These are phyloP conservation scores for Tuber borchii DNA, from an alignment of 495 filamentous ascomycete species.

Conservation along the genomic window DNA sequence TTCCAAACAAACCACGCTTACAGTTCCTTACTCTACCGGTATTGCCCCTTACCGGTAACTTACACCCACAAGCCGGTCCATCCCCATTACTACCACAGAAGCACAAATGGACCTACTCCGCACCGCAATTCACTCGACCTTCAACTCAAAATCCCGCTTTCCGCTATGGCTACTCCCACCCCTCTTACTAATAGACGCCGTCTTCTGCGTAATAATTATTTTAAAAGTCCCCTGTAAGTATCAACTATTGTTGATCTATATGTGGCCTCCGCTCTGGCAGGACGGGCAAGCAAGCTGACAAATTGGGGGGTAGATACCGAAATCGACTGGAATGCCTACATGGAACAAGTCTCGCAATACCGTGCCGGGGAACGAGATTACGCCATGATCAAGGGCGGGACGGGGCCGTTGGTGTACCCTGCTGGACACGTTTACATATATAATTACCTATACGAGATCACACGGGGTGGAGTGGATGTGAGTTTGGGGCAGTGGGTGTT, in stretches of 20 bases:
- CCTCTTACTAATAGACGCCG: conserved; percentile 66
- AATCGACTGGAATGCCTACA: conserved; percentile 96
- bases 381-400: conserved; percentile 72
- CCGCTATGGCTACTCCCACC: conserved; percentile 48
- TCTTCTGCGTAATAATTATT: conserved; percentile 68
- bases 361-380: conserved; percentile 83
- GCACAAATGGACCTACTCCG: conserved; percentile 28
- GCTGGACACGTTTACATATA: conserved; percentile 91
- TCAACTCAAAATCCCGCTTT: conserved; percentile 28
- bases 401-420: conserved; percentile 89
- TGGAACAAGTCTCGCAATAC: conserved; percentile 81
- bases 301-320: conserved; percentile 63
- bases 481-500: conserved; percentile 74
- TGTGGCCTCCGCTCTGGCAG: not conserved
- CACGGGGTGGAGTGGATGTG: conserved; percentile 69
- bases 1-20: not conserved
- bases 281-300: not conserved
- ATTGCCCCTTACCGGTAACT: not conserved
- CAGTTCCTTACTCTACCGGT: not conserved
- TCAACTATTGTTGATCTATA: not conserved
- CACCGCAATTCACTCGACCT: conserved; percentile 14
- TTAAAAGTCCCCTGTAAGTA: conserved; percentile 77
- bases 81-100: not conserved
- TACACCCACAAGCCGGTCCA: not conserved
- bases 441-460: conserved; percentile 67